Evolutionary conservation across 148 eudicot species (phyloP).

Genomic region (Limonium bicolor): DNA sequence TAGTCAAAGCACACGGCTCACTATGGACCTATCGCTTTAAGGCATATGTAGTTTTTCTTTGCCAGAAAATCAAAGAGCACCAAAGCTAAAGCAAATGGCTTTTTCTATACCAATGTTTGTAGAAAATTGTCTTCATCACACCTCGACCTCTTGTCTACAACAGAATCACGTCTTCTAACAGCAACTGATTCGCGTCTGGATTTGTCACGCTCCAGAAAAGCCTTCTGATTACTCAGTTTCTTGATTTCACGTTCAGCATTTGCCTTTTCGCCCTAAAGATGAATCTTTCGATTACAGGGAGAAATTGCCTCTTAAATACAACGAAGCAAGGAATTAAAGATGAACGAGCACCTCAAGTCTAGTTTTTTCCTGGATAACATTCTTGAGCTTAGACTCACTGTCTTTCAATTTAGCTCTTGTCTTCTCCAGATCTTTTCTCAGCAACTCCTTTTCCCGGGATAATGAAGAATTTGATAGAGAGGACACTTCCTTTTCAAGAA

Average conservation of each 20-base stretch:
- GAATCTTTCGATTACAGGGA: conserved; percentile 1
- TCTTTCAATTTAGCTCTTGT: conserved; percentile 69
- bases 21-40: too few species aligned
- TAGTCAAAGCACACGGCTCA: too few species aligned
- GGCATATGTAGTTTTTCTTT: too few species aligned
- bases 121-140: conserved; percentile 28
- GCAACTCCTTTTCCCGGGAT: conserved; percentile 65
- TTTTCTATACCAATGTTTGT: conserved; percentile 32
- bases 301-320: too few species aligned
- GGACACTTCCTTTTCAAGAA: conserved; percentile 50
- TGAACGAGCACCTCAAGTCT: conserved; percentile 62
- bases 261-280: conserved; percentile 85
- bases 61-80: too few species aligned
- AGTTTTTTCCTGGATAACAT: conserved; percentile 84
- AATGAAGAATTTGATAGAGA: conserved; percentile 54
- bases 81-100: not conserved
- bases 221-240: conserved; percentile 56
- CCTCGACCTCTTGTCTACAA: conserved; percentile 41
- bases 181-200: conserved; percentile 56
- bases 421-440: conserved; percentile 93
- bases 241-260: conserved; percentile 75
- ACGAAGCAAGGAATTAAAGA: conserved; percentile 1
- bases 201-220: conserved; percentile 79
- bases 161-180: conserved; percentile 69
- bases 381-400: conserved; percentile 69